Percentiles rank a stretch among this genome's conserved stretches.
These are phyloP conservation scores for Haberlea rhodopensis DNA, from an alignment of 257 asterid species.

Conservation along the genomic window DNA sequence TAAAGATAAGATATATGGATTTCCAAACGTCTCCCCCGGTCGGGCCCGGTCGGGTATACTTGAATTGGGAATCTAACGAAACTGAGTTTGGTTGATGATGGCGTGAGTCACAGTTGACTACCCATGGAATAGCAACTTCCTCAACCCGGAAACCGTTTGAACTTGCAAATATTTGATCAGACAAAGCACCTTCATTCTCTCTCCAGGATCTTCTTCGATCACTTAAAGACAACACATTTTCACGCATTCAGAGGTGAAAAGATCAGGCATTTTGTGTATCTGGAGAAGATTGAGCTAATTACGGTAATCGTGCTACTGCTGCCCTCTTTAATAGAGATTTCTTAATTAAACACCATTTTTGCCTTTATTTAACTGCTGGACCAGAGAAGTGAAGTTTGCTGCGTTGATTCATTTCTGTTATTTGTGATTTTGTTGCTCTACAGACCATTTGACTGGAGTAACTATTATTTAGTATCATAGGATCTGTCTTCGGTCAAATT, in stretches of 20 bases:
- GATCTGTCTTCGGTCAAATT: not conserved
- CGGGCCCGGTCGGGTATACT: too few relatives aligned
- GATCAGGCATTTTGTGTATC: not conserved
- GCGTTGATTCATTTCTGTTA: not conserved
- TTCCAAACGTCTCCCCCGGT: too few relatives aligned
- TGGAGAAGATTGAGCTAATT: not conserved
- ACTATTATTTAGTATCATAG: not conserved
- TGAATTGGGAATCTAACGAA: too few relatives aligned
- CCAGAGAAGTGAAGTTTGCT: not conserved
- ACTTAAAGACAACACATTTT: constrained; percentile 11
- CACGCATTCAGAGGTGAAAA: not conserved
- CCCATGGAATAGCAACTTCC: too few relatives aligned
- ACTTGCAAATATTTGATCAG: too few relatives aligned
- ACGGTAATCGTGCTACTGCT: constrained; percentile 15
- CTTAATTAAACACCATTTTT: not conserved
- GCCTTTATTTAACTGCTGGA: not conserved
- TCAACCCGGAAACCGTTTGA: too few relatives aligned
- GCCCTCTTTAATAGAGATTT: not conserved
- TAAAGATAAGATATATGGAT: too few relatives aligned
- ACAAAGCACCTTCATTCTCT: too few relatives aligned
- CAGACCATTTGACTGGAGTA: constrained; percentile 3
- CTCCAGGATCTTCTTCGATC: constrained; percentile 46
- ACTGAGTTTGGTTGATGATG: too few relatives aligned
- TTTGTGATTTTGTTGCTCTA: not conserved
- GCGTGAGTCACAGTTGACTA: too few relatives aligned